Percentiles rank a stretch among this genome's conserved stretches.
These are phyloP conservation scores for Penicillium thymicola DNA, from an alignment of 2,329 filamentous ascomycete species.

Conservation along the genomic window DNA sequence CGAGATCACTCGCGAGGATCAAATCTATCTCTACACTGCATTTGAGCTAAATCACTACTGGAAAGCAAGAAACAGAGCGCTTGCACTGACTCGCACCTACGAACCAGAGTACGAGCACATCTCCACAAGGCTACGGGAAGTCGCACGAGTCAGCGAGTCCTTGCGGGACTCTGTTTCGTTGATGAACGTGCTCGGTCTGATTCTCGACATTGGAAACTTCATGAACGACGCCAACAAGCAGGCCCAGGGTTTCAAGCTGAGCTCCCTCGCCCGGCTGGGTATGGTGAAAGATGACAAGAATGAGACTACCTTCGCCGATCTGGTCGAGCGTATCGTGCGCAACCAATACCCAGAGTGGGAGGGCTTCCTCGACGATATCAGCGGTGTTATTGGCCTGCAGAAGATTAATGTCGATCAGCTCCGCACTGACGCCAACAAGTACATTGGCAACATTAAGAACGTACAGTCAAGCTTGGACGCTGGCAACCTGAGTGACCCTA, in stretches of 20 bases:
- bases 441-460: slow-evolving; percentile 93
- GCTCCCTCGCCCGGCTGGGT: slow-evolving; percentile 82
- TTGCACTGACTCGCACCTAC: slow-evolving; percentile 77
- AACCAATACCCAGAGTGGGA: slow-evolving; percentile 98
- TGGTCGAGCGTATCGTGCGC: slow-evolving; percentile 93
- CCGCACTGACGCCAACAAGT: slow-evolving; percentile 79
- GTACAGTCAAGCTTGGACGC: slow-evolving; percentile 88
- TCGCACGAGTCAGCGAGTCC: slow-evolving; percentile 85
- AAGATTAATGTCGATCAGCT: slow-evolving; percentile 96
- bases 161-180: slow-evolving; percentile 85
- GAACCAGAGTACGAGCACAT: slow-evolving; percentile 92
- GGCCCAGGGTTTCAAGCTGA: slow-evolving; percentile 95
- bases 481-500: slow-evolving; percentile 91
- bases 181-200: slow-evolving; percentile 94
- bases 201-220: slow-evolving; percentile 97
- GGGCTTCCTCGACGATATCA: slow-evolving; percentile 78
- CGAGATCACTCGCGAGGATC: slow-evolving; percentile 90
- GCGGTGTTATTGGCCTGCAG: slow-evolving; percentile 70
- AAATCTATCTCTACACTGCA: slow-evolving; percentile 89
- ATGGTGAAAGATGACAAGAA: slow-evolving; percentile 99
- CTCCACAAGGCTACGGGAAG: slow-evolving; percentile 74
- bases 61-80: slow-evolving; percentile 93
- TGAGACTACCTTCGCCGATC: slow-evolving; percentile 89
- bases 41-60: slow-evolving; percentile 97
- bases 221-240: slow-evolving; percentile 99